Evolutionary conservation across 1,284 basidiomycete genomes (phyloP), one percentile per base, ranked within the genome.

Genomic region (Singerocomus inundabilis): DNA sequence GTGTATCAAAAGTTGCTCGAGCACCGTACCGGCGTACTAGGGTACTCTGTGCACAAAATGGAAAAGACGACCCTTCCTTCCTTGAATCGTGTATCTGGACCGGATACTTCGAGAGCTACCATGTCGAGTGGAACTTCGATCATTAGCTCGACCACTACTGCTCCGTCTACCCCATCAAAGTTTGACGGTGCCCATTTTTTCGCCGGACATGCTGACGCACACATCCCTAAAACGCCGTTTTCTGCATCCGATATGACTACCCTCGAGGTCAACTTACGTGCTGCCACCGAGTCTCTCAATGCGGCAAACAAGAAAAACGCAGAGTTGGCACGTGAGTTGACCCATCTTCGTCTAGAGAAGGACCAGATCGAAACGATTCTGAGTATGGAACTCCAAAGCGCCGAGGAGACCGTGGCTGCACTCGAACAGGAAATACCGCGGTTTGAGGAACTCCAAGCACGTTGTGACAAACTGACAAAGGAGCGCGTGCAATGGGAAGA

Each of bases 111-210:
- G 13, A 79, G 78, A 5, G 77, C 78, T 58, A 74, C 73, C 56
- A 80, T 78, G 4, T 79, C 79, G 1, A 77, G 70, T 55, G 68
- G 77, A 34, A 78, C 66, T 51, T 75, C 78, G 3, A 69, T 76
- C 24, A 72, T 79, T 60, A 83, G 80, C 57, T 78, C 82, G 0
- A 70, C 76, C 5, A 70, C 74, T 21, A 78, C 76, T 25, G 73
- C 71, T 41, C 56, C 73, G 3, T 73, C 76, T 18, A 67, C 76
- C 1, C 69, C 75, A 12, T 70, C 77, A 25, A 82, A 79, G 36
- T 91, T 91, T 59, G 86, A 89, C 47, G 88, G 88, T n/a, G 81
- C 83, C 1, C 88, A 91, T 70, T 73, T 91, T 42, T 90, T 90
- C 57, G 87, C 88, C 0, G 88, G 88, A 0, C 87, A 91, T 56